These are phyloP conservation scores for Penicillium digitatum DNA, from an alignment of 2,329 filamentous ascomycete species.

Conservation along the genomic window DNA sequence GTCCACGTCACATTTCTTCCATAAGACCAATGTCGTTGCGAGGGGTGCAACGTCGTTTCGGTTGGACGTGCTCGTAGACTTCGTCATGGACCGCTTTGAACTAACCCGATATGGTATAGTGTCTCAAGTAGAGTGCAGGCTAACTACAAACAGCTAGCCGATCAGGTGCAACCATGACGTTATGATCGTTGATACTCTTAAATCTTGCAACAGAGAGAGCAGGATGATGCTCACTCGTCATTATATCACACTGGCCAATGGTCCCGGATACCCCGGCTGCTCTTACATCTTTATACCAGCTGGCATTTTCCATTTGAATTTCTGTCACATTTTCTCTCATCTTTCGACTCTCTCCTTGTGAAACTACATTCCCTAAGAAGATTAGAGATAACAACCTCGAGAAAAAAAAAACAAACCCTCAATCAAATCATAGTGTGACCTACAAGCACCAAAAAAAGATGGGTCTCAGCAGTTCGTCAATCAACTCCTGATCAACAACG, in stretches of 20 bases:
- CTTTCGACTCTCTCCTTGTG: constrained; percentile 1
- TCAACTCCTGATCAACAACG: neutral
- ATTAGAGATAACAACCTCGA: neutral
- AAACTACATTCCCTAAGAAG: neutral
- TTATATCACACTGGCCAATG: constrained; percentile 23
- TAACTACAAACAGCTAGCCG: constrained; percentile 23
- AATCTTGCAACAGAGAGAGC: neutral
- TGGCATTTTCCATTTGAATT: neutral
- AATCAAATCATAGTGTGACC: neutral
- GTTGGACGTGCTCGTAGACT: constrained; percentile 16
- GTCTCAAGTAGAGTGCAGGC: constrained; percentile 9
- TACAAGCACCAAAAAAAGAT: constrained; percentile 16
- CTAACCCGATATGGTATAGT: constrained; percentile 21
- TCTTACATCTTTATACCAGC: constrained; percentile 4
- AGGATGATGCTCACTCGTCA: constrained; percentile 13
- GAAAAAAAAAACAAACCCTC: neutral
- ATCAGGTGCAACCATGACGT: constrained; percentile 33
- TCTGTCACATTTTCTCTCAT: neutral
- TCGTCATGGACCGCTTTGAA: constrained; percentile 30
- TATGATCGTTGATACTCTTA: constrained; percentile 23
- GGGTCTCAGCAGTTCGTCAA: constrained; percentile 33
- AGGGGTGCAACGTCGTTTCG: constrained; percentile 29
- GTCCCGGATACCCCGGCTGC: constrained; percentile 21
- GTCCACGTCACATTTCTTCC: constrained; percentile 24
- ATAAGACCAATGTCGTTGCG: neutral